phyloP scores from a whole-genome alignment of 805 yeast genomes.

The Teunomyces cretensis region DNA sequence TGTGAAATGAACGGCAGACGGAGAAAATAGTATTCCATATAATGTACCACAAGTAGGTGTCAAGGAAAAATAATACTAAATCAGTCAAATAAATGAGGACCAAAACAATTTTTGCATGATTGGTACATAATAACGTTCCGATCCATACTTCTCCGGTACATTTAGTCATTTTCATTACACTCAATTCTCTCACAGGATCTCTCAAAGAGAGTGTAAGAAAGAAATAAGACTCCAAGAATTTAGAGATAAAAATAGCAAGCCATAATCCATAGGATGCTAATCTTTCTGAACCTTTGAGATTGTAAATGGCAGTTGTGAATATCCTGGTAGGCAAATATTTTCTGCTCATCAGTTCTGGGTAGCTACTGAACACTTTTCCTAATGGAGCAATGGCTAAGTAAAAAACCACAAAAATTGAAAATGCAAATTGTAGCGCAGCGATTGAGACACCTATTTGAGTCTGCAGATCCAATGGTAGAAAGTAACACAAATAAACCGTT shows the following conservation, averaged over 20 bases:
- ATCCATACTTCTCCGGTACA: constrained; percentile 64
- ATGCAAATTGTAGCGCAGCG: constrained; percentile 53
- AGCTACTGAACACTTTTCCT: constrained; percentile 49
- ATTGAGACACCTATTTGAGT: constrained; percentile 40
- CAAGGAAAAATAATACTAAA: constrained; percentile 68
- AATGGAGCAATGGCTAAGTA: constrained; percentile 66
- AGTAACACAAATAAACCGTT: constrained; percentile 47
- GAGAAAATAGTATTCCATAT: constrained; percentile 77
- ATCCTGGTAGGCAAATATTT: constrained; percentile 50
- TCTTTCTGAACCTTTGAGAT: constrained; percentile 50
- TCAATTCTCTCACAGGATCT: constrained; percentile 72
- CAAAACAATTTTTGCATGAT: constrained; percentile 59
- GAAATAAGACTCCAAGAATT: constrained; percentile 75
- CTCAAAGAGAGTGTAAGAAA: constrained; percentile 69
- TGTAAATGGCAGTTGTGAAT: constrained; percentile 62
- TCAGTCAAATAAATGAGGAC: constrained; percentile 58
- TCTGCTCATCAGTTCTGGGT: constrained; percentile 31
- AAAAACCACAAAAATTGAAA: constrained; percentile 53
- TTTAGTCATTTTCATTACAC: constrained; percentile 50
- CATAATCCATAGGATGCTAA: constrained; percentile 70
- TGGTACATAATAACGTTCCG: constrained; percentile 51
- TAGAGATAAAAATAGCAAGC: constrained; percentile 64
- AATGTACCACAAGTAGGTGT: constrained; percentile 84
- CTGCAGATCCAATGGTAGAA: constrained; percentile 31
- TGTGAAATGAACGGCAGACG: constrained; percentile 64